Percentiles rank a stretch among this genome's conserved stretches.
phyloP scores from a whole-genome alignment of 2,329 filamentous ascomycete genomes.

The Colletotrichum camelliae region DNA sequence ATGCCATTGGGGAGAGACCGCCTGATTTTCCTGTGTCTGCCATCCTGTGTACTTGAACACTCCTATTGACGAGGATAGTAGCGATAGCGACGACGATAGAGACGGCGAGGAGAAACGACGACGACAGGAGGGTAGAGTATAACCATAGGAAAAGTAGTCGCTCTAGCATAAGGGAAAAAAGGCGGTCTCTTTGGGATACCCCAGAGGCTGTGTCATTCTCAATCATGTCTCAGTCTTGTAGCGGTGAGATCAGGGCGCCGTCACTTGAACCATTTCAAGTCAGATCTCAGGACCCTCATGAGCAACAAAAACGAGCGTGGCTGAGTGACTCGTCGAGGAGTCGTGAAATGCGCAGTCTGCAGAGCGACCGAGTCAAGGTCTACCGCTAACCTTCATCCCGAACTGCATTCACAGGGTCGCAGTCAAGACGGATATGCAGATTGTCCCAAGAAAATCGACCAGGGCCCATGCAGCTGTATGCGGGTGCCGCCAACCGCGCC shows the following conservation, averaged over 20 bases:
- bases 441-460: not conserved
- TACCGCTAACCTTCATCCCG: not conserved
- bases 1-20: not conserved
- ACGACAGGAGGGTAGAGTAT: too few relatives aligned
- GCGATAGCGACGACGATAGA: too few relatives aligned
- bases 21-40: too few relatives aligned
- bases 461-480: not conserved
- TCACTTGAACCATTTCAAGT: not conserved
- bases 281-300: not conserved
- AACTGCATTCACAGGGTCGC: not conserved
- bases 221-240: not conserved
- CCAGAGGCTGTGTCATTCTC: not conserved
- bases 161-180: too few relatives aligned
- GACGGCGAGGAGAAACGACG: too few relatives aligned
- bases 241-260: conserved; percentile 8
- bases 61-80: too few relatives aligned
- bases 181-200: not conserved
- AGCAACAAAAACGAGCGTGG: not conserved
- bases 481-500: not conserved
- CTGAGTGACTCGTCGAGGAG: not conserved
- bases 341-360: not conserved
- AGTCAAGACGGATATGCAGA: not conserved
- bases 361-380: not conserved
- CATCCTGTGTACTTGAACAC: too few relatives aligned
- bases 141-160: too few relatives aligned